These are phyloP conservation scores for Leucoagaricus sp. DNA, from an alignment of 1,284 basidiomycete genomes.

Conservation along the genomic window DNA sequence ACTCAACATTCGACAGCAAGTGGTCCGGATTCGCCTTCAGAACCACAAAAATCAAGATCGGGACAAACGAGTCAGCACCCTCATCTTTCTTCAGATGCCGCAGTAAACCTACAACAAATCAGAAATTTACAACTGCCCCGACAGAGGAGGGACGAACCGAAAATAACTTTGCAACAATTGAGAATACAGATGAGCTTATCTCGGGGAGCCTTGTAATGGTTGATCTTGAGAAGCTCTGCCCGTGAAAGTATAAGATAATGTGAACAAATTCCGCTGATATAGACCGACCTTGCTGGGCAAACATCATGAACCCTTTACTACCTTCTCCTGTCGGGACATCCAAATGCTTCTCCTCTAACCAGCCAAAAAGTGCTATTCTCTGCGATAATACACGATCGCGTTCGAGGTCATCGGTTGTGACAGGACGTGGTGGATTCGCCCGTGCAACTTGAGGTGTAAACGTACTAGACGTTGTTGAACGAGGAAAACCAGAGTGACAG, in stretches of 20 bases:
- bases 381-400: constrained; percentile 89
- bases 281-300: constrained; percentile 83
- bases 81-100: constrained; percentile 81
- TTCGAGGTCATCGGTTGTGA: constrained; percentile 95
- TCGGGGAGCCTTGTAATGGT: constrained; percentile 97
- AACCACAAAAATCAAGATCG: constrained; percentile 93
- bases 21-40: constrained; percentile 93
- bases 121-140: too few species aligned
- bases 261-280: neutral
- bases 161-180: constrained; percentile 99
- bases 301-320: constrained; percentile 85
- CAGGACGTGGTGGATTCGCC: constrained; percentile 69
- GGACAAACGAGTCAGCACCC: constrained; percentile 92
- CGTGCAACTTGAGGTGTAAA: constrained; percentile 82
- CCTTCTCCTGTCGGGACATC: constrained; percentile 77
- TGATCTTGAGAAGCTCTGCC: constrained; percentile 91
- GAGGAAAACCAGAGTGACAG: constrained; percentile 8
- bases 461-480: constrained; percentile 53
- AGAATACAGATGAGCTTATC: constrained; percentile 98
- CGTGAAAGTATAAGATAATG: constrained; percentile 10
- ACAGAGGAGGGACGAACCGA: constrained; percentile 60
- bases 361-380: constrained; percentile 89
- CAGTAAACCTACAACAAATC: constrained; percentile 92
- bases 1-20: constrained; percentile 95
- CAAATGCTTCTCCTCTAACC: constrained; percentile 89